These are phyloP conservation scores for Rosa multiflora DNA, from an alignment of 306 rosid species.

Conservation along the genomic window DNA sequence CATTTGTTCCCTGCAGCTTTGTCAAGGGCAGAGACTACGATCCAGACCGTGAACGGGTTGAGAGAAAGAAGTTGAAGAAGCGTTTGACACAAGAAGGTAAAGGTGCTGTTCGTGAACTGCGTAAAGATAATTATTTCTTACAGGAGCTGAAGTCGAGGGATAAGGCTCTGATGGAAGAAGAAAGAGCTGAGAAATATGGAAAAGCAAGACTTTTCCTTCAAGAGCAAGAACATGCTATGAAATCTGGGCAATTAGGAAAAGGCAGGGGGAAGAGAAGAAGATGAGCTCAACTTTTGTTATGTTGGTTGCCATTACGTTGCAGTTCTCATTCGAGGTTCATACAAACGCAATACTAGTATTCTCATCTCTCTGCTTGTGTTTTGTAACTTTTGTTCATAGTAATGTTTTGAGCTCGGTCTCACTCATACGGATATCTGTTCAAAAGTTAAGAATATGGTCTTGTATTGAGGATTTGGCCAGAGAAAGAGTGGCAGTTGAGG, in stretches of 20 bases:
- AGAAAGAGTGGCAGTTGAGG: neutral
- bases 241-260: conserved; percentile 87
- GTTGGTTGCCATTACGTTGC: neutral
- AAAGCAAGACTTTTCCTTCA: conserved; percentile 76
- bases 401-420: neutral
- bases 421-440: neutral
- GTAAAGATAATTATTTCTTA: conserved; percentile 77
- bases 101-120: conserved; percentile 82
- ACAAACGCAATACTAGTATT: neutral
- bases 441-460: neutral
- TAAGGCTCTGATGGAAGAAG: conserved; percentile 53
- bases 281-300: conserved; percentile 24
- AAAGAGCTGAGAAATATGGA: conserved; percentile 64
- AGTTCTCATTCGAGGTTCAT: neutral
- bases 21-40: conserved; percentile 90
- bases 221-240: conserved; percentile 83
- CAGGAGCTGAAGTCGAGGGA: conserved; percentile 69
- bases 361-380: neutral
- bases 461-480: neutral
- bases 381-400: neutral
- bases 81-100: conserved; percentile 63
- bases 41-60: conserved; percentile 70
- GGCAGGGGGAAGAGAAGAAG: conserved; percentile 70
- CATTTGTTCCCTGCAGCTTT: conserved; percentile 54
- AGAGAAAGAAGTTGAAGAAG: conserved; percentile 64